phyloP scores from a whole-genome alignment of 2,329 filamentous ascomycete genomes.

The Colletotrichum incanum region DNA sequence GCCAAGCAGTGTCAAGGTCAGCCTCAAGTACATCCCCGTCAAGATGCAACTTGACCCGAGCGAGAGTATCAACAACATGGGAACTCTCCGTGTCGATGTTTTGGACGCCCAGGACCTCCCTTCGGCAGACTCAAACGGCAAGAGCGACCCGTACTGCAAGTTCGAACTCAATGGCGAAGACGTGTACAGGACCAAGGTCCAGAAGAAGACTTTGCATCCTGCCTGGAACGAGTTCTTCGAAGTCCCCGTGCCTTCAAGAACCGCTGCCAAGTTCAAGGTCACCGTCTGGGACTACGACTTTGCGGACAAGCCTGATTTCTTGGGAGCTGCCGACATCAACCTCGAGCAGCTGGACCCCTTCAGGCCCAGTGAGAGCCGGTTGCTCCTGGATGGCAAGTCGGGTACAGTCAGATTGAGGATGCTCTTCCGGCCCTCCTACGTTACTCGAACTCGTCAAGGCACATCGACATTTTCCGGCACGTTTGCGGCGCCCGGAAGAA shows the following conservation, averaged over 20 bases:
- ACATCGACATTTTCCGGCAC: slow-evolving; percentile 94
- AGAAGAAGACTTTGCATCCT: slow-evolving; percentile 97
- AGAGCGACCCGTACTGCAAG: slow-evolving; percentile 96
- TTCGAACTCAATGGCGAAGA: slow-evolving; percentile 92
- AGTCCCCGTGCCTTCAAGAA: slow-evolving; percentile 84
- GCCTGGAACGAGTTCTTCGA: slow-evolving; percentile 98
- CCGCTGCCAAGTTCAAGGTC: slow-evolving; percentile 85
- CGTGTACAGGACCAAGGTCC: slow-evolving; percentile 93
- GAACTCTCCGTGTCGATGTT: slow-evolving; percentile 92
- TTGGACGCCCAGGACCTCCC: slow-evolving; percentile 91
- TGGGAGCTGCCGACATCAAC: slow-evolving; percentile 84
- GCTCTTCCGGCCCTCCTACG: slow-evolving; percentile 93
- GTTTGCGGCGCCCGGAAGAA: slow-evolving; percentile 88
- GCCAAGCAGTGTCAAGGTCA: slow-evolving; percentile 87
- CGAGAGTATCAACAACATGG: slow-evolving; percentile 99
- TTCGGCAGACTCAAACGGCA: slow-evolving; percentile 94
- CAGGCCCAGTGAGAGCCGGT: slow-evolving; percentile 80
- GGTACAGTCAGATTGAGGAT: slow-evolving; percentile 86
- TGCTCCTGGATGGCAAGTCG: slow-evolving; percentile 89
- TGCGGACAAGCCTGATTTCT: slow-evolving; percentile 91
- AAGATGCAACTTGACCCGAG: slow-evolving; percentile 94
- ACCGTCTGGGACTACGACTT: slow-evolving; percentile 97
- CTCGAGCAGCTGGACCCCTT: slow-evolving; percentile 89
- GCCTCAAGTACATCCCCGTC: slow-evolving; percentile 94
- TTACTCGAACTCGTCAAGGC: slow-evolving; percentile 88